A percentile compares a stretch with the other conserved stretches of the same genome.
phyloP scores from a whole-genome alignment of 176 grass and related monocot species.

The Microstegium vimineum region DNA sequence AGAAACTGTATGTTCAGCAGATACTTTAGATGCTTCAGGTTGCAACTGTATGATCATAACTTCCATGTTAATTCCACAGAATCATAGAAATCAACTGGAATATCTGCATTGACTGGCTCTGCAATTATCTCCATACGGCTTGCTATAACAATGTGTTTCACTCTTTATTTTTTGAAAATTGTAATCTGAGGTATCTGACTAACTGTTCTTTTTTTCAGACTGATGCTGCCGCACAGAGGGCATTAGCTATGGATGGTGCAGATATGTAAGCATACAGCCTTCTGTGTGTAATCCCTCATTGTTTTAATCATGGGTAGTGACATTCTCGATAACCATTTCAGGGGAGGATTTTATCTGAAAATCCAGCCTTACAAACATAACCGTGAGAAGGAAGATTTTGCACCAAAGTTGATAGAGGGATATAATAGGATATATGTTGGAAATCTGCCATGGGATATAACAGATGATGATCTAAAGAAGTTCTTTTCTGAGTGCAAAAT shows the following conservation, averaged over 20 bases:
- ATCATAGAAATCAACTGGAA: neutral
- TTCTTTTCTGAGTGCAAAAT: conserved; percentile 81
- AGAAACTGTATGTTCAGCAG: neutral
- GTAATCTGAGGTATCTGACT: conserved; percentile 8
- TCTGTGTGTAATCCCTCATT: neutral
- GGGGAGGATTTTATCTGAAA: conserved; percentile 92
- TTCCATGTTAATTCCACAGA: neutral
- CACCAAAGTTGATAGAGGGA: conserved; percentile 71
- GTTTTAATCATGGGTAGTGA: conserved; percentile 5
- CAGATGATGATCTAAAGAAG: conserved; percentile 65
- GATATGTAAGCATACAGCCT: conserved; percentile 60
- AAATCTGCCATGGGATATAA: conserved; percentile 84
- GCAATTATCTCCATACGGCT: neutral
- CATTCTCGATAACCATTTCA: conserved; percentile 31
- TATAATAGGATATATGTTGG: conserved; percentile 90
- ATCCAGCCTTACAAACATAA: conserved; percentile 76
- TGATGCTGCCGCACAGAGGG: conserved; percentile 59
- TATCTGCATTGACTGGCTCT: neutral
- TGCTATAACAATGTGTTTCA: neutral
- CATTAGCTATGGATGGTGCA: conserved; percentile 84
- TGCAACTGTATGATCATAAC: neutral
- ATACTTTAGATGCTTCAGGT: neutral
- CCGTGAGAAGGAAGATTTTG: conserved; percentile 60
- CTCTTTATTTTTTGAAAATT: neutral
- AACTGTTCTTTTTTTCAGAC: conserved; percentile 61